Base-by-base conservation (phyloP, 768 basidiomycete species). In the Termitomyces sp. region DNA sequence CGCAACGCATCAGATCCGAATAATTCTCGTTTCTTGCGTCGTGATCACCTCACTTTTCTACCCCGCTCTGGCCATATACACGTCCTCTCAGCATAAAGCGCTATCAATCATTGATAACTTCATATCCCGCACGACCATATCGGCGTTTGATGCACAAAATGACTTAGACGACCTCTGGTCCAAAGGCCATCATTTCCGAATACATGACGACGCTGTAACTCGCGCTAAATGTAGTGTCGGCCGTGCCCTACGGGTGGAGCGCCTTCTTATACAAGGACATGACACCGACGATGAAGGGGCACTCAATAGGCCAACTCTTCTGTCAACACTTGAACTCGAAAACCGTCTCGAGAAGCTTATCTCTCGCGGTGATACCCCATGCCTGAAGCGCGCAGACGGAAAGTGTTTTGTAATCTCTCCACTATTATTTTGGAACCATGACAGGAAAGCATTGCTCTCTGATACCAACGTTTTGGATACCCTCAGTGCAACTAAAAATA, bases 11-110 rank as follows among this genome's bases (percentile, higher is more conserved):
- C 94, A 94, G 74, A 92, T 92, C 59, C 86, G 92, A 57, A 86
- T 95, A 53, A 92, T 96, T 71, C 83, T 96, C 66, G 87, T 94
- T 63, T 94, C 91, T 25, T 85, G 89, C 55, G 83, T 94, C 60
- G 92, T 95, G 64, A 94, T 95, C 70, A 90, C 92, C 59, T 89
- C 89, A 17, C 84, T 96, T 59, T 91, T 94, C 69, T 94, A 93
- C 66, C 94, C 94, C n/a, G 94, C 94, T 20, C 83, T 96, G 55
- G 86, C 91, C 54, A 82, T 91, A 60, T 94, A 94, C 71, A 86
- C 86, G 29, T 88, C 90, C 1, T 86, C 91, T 0, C 83, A 86
- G 60, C 83, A 85, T 0, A 83, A 84, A 72, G 88, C 79, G 55
- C 81, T 79, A 66, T 85, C 80, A 63, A 81, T 89, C n/a, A 80